Percentiles rank a stretch among this genome's conserved stretches.
These are phyloP conservation scores for Dactylorhiza incarnata DNA, from an alignment of 106 monocot species.

Conservation along the genomic window DNA sequence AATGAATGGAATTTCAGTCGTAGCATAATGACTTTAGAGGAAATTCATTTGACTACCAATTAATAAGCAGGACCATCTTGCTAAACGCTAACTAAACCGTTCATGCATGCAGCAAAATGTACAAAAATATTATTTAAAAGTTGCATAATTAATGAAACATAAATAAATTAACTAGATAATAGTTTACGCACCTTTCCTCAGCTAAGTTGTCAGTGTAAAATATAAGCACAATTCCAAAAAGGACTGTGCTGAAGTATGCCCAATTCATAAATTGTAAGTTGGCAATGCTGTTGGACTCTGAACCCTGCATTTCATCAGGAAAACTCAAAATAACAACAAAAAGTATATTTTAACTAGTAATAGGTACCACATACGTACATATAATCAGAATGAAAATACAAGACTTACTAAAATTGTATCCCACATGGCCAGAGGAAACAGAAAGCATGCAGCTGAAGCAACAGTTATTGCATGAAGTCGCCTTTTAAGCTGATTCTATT, in stretches of 20 bases:
- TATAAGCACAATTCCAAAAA: slow-evolving; percentile 84
- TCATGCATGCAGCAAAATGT: background rate
- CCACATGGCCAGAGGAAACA: slow-evolving; percentile 96
- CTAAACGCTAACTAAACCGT: background rate
- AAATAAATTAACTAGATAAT: background rate
- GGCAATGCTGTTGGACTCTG: slow-evolving; percentile 45
- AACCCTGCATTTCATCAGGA: slow-evolving; percentile 55
- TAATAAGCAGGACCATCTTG: background rate
- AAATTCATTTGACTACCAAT: background rate
- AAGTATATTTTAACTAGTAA: background rate
- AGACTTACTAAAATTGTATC: slow-evolving; percentile 70
- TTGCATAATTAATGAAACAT: background rate
- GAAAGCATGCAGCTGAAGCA: slow-evolving; percentile 92
- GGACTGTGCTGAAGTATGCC: slow-evolving; percentile 81
- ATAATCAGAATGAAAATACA: slow-evolving; percentile 3
- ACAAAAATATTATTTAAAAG: background rate
- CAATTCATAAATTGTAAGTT: slow-evolving; percentile 71
- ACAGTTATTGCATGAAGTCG: slow-evolving; percentile 89
- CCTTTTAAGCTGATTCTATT: slow-evolving; percentile 91
- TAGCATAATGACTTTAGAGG: background rate
- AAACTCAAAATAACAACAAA: slow-evolving; percentile 10
- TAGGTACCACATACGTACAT: background rate
- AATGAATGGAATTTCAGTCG: background rate
- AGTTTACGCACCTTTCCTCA: slow-evolving; percentile 72
- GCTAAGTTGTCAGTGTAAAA: slow-evolving; percentile 92